Base-by-base conservation (phyloP, 2,329 filamentous ascomycete genomes). In the Aspergillus novofumigatus region DNA sequence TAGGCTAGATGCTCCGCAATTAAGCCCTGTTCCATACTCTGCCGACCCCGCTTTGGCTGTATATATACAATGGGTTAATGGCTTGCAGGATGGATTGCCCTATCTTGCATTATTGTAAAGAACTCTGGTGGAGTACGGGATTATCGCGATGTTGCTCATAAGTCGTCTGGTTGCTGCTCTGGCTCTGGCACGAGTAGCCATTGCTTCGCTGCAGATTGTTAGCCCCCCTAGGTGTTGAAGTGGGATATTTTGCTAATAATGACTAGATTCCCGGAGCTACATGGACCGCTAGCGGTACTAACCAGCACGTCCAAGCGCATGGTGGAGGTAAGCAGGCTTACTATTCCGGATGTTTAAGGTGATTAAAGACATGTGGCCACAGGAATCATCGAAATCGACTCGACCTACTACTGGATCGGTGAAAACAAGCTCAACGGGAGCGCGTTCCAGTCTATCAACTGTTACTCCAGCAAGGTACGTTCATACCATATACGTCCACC, bases 351-450 rank as follows among this genome's bases (percentile, higher is more conserved):
- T n/a, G n/a, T n/a, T n/a, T n/a, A n/a, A n/a, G n/a, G n/a, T n/a
- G n/a, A n/a, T n/a, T n/a, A n/a, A n/a, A n/a, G n/a, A n/a, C n/a
- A n/a, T n/a, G n/a, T n/a, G 8, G n/a, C 6, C 9, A 61, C 9
- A 61, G 59, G 54, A 8, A 57, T 89, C n/a, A 80, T 87, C 65
- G 76, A 83, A 62, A 81, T 83, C 1, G 77, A 79, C 47, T 77
- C 75, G 9, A 81, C 79, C 0, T 90, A 84, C 75, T 90, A 89
- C 73, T 80, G 86, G 73, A 82, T 89, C 35, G 87, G 87, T 17
- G 87, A 90, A 68, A 86, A 89, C 72, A 89, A 89, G 69, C 82
- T 83, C 1, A 73, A 81, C n/a, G 85, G 86, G 25, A 80, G 76
- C 1, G 72, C 77, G 0, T 89, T 89, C 69, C 81, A 84, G 57